These are phyloP conservation scores for Didymella glomerata DNA, from an alignment of 2,329 filamentous ascomycete species.

Conservation along the genomic window DNA sequence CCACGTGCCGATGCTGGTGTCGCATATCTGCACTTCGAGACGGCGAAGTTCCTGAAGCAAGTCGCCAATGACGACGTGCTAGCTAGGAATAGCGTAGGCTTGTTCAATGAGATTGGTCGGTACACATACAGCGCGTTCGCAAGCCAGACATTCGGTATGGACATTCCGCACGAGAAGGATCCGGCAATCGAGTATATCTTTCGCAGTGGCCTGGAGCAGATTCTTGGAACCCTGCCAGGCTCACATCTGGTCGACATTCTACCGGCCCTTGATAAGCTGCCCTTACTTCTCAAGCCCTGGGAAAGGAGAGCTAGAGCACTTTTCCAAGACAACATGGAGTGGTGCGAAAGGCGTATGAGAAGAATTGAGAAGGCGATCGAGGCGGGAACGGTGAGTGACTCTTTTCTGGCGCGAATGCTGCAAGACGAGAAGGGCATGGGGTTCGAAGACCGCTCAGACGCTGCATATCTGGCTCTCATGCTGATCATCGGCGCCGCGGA, in stretches of 20 bases:
- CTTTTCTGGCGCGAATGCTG: conserved; percentile 10
- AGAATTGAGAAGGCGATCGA: conserved; percentile 10
- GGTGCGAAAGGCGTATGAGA: conserved; percentile 11
- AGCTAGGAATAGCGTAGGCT: conserved; percentile 5
- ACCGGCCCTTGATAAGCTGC: conserved; percentile 12
- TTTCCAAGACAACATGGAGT: conserved; percentile 15
- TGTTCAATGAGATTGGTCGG: conserved; percentile 19
- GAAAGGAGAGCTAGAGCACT: conserved; percentile 13
- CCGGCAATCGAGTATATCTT: conserved; percentile 20
- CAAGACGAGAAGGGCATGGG: conserved; percentile 18
- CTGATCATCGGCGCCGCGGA: conserved; percentile 23
- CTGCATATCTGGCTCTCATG: conserved; percentile 22
- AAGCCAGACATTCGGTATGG: conserved; percentile 21
- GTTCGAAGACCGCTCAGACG: conserved; percentile 9
- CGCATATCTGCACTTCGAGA: conserved; percentile 18
- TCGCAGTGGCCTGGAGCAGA: conserved; percentile 15
- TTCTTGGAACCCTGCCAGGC: conserved; percentile 14
- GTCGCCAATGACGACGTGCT: conserved; percentile 3
- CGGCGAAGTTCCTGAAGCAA: conserved; percentile 19
- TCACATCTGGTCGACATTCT: conserved; percentile 16
- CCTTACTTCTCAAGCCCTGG: conserved; percentile 17
- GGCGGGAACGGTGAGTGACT: conserved; percentile 3
- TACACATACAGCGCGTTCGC: conserved; percentile 22
- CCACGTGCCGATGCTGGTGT: conserved; percentile 19
- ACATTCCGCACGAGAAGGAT: conserved; percentile 14